These are phyloP conservation scores for Forsythia suspensa DNA, from an alignment of 257 asterid genomes.

Conservation along the genomic window DNA sequence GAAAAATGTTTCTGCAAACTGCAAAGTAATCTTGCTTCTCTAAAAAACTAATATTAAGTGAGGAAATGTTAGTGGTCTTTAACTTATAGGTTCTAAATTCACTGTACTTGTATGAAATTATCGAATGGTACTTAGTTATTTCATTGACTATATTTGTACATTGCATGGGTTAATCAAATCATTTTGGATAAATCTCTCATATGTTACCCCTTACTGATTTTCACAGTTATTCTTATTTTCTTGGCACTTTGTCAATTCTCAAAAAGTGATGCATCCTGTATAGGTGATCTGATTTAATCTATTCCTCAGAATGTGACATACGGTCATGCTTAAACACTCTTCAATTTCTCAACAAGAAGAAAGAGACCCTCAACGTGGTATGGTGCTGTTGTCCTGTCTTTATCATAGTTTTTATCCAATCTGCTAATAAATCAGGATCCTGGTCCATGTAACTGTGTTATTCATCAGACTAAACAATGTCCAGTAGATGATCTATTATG, in stretches of 20 bases:
- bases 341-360: constrained; percentile 91
- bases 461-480: constrained; percentile 2
- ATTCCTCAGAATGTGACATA: constrained; percentile 79
- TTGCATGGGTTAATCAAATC: background rate
- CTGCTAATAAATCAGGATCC: constrained; percentile 16
- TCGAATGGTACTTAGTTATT: background rate
- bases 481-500: background rate
- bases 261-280: background rate
- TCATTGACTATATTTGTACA: background rate
- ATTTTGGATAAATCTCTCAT: constrained; percentile 8
- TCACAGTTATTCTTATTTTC: background rate
- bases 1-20: background rate
- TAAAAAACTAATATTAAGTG: background rate
- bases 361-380: constrained; percentile 81
- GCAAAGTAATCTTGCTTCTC: background rate
- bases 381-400: constrained; percentile 13
- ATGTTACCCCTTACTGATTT: background rate
- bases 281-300: constrained; percentile 2
- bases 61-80: background rate
- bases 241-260: background rate
- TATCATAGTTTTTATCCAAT: constrained; percentile 21
- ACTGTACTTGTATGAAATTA: background rate
- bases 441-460: constrained; percentile 9
- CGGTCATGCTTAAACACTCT: constrained; percentile 95
- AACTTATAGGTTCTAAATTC: background rate